These are phyloP conservation scores for Ceratobasidium sp. DNA, from an alignment of 1,284 basidiomycete genomes.

Conservation along the genomic window DNA sequence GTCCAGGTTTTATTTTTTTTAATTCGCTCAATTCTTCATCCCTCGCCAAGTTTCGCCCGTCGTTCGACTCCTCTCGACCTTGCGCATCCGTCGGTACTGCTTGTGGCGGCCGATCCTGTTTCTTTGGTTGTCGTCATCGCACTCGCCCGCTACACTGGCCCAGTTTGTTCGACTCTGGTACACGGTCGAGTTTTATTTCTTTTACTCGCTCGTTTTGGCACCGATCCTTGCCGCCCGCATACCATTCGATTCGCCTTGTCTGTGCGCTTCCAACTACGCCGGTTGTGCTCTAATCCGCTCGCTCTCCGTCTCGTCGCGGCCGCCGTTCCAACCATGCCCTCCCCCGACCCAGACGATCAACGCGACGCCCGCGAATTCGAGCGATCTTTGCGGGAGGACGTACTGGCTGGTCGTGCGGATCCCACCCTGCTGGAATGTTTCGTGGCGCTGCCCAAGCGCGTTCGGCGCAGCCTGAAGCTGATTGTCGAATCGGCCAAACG, in stretches of 20 bases:
- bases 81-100: not conserved
- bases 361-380: not conserved
- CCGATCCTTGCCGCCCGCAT: not conserved
- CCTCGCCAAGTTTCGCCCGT: not conserved
- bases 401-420: not conserved
- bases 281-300: not conserved
- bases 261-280: not conserved
- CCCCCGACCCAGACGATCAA: not conserved
- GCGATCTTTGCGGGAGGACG: not conserved
- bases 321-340: not conserved
- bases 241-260: slow-evolving; percentile 3
- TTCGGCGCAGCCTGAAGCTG: not conserved
- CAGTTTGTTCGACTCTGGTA: not conserved
- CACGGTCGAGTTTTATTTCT: not conserved
- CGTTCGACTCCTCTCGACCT: not conserved
- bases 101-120: not conserved
- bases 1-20: not conserved
- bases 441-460: not conserved
- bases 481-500: no score
- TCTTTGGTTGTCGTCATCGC: not conserved
- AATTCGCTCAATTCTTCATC: not conserved
- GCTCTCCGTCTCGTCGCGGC: not conserved
- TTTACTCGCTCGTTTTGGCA: not conserved
- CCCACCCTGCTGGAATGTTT: not conserved
- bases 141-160: not conserved